A percentile compares a stretch with the other conserved stretches of the same genome.
phyloP scores from a whole-genome alignment of 441 rosid species.

The Adansonia grandidieri region DNA sequence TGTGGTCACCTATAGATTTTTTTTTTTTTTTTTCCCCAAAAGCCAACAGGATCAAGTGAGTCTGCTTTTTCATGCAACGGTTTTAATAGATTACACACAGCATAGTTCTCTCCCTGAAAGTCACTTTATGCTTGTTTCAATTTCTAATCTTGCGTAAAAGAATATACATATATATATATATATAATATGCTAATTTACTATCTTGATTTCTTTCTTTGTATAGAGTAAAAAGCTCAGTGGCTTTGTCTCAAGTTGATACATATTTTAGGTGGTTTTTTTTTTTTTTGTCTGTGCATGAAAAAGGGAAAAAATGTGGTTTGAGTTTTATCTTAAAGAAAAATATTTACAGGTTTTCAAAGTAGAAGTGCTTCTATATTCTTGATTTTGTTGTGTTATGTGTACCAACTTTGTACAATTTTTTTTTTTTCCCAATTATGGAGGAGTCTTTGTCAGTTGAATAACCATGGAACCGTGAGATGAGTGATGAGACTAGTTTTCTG shows the following conservation, averaged over 20 bases:
- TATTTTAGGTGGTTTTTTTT: neutral
- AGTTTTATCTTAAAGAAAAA: neutral
- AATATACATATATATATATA: neutral
- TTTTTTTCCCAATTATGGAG: neutral
- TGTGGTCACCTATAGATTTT: neutral
- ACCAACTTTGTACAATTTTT: neutral
- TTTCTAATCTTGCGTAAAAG: constrained; percentile 21
- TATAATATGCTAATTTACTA: constrained; percentile 10
- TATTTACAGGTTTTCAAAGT: neutral
- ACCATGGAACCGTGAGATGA: neutral
- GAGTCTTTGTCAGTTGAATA: neutral
- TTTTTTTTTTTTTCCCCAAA: neutral
- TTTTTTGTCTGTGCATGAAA: neutral
- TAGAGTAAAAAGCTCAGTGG: constrained; percentile 20
- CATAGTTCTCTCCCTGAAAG: neutral
- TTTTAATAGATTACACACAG: constrained; percentile 9
- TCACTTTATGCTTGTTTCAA: constrained; percentile 19
- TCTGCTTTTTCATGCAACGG: constrained; percentile 23
- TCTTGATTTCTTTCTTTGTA: constrained; percentile 31
- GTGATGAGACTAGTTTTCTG: neutral
- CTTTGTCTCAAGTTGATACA: neutral
- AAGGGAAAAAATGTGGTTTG: neutral
- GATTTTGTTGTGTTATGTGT: neutral
- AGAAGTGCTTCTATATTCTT: neutral
- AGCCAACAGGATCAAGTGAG: constrained; percentile 17